Base-by-base conservation (phyloP, 1,284 basidiomycete species). In the Microbotryum scabiosae region DNA sequence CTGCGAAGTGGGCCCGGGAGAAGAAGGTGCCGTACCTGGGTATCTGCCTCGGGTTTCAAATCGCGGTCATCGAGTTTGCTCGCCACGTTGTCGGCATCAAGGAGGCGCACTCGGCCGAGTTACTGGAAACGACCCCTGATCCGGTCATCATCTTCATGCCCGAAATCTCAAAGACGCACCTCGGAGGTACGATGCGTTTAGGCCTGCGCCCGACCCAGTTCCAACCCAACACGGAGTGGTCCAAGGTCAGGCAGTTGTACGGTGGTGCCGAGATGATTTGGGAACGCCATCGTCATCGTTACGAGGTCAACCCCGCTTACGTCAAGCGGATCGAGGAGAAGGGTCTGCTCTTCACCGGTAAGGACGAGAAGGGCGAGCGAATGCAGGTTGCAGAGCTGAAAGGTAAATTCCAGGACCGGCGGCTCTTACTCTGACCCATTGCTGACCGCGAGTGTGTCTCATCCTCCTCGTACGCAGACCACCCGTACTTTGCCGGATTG, bases 141-240 rank as follows among this genome's bases (percentile, higher is more conserved):
- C 88, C 88, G 0, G 82, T 93, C 60, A 82, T 98, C 76, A 83
- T 97, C 69, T 98, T 94, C 82, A 99, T 99, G 94, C 94, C 94
- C 32, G 94, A 99, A 76, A 90, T 98, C 70, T 96, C 91, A 51
- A 90, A 88, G 74, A 97, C 93, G 8, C 92, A 98, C 70, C 90
- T 98, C 82, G 94, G 94, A 59, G 94, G 94, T 30, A 99, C 94
- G 25, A 99, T 99, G 94, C 86, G 94, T 23, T 82, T 97, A 18
- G 94, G 94, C 25, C 80, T 98, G 55, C 85, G 94, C 23, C 92
- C 96, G 6, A 97, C 94, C 3, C 82, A 97, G 56, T 97, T 98
- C 74, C 82, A 86, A 65, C 75, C 80, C 16, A 74, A 74, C 53
- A 78, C 74, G 76, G 80, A 75, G 52, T 85, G 84, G 81, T 85